phyloP scores from a whole-genome alignment of 148 eudicot genomes.

The Vaccinium macrocarpon region DNA sequence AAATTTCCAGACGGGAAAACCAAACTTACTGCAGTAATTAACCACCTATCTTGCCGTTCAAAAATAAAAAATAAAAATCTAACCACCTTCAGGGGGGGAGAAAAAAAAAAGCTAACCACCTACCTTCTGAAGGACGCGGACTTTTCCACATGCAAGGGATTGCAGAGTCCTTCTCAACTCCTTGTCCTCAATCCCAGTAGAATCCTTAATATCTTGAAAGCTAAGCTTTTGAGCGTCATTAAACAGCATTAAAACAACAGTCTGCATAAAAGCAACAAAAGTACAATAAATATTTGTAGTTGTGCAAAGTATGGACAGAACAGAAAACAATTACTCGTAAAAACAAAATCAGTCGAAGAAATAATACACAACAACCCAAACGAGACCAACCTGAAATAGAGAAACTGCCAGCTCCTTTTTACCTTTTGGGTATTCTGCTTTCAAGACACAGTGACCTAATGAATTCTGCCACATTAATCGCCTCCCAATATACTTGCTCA shows the following conservation, averaged over 20 bases:
- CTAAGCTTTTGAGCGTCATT: slow-evolving; percentile 86
- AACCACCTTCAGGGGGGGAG: not conserved
- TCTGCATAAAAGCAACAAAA: slow-evolving; percentile 35
- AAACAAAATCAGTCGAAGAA: not conserved
- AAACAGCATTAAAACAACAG: slow-evolving; percentile 92
- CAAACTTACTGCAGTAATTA: not conserved
- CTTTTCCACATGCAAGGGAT: slow-evolving; percentile 97
- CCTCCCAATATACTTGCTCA: slow-evolving; percentile 92
- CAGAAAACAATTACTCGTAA: not conserved
- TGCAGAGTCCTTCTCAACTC: slow-evolving; percentile 88
- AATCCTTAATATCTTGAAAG: slow-evolving; percentile 90
- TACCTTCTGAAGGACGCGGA: slow-evolving; percentile 91
- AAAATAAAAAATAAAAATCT: not conserved
- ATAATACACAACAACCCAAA: not conserved
- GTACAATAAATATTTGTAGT: not conserved
- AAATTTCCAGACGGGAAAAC: not conserved
- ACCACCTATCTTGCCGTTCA: not conserved
- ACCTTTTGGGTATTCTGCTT: slow-evolving; percentile 85
- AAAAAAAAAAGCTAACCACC: not conserved
- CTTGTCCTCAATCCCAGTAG: slow-evolving; percentile 92
- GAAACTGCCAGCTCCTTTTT: slow-evolving; percentile 97
- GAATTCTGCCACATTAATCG: slow-evolving; percentile 99
- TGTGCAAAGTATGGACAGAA: not conserved
- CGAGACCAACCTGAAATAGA: slow-evolving; percentile 81
- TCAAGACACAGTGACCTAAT: slow-evolving; percentile 89